Base-by-base conservation (phyloP, 2,329 filamentous ascomycete genomes). In the Truncatella angustata region DNA sequence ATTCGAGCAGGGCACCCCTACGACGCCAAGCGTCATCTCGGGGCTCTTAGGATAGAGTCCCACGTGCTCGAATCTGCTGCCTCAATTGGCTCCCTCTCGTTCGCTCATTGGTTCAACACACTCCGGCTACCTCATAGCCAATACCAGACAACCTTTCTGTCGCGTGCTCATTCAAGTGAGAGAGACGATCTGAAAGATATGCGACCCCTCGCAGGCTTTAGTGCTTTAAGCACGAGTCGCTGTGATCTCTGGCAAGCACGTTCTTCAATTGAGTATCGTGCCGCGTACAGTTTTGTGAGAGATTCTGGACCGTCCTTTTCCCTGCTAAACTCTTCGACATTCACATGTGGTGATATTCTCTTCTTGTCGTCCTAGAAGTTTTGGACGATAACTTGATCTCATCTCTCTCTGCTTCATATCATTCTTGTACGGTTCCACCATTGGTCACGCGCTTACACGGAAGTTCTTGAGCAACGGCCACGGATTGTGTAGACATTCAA, bases 111-210 rank as follows among this genome's bases (percentile, higher is more conserved):
- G 43, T 16, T 32, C n/a, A 14, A 16, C 23, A 28, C 10, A 28
- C n/a, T 44, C 40, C 21, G 28, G 40, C 40, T 44, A 2, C 14
- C 43, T 28, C 24, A 18, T 26, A 46, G 43, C 43, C 43, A 46
- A 46, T 46, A 34, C 43, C 43, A 46, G 43, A 46, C 43, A 46
- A 12, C 26, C n/a, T n/a, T 46, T 46, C 43, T 46, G 43, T 46
- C 43, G 43, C 43, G 43, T 46, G 43, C 43, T 46, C 43, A 46
- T 46, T 46, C 43, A 16, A 46, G 43, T 46, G 24, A 46, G 20
- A 46, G 43, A 23, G 28, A 46, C 40, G 14, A 44, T 26, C 40
- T 28, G 20, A 32, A 32, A 32, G 28, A 32, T 9, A 43, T 43
- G 18, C 39, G 21, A 14, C 16, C 39, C 39, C 39, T 21, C 37